Evolutionary conservation across 768 basidiomycete genomes (phyloP), one percentile per base, ranked within the genome.

Genomic region (Agaricus bisporus): DNA sequence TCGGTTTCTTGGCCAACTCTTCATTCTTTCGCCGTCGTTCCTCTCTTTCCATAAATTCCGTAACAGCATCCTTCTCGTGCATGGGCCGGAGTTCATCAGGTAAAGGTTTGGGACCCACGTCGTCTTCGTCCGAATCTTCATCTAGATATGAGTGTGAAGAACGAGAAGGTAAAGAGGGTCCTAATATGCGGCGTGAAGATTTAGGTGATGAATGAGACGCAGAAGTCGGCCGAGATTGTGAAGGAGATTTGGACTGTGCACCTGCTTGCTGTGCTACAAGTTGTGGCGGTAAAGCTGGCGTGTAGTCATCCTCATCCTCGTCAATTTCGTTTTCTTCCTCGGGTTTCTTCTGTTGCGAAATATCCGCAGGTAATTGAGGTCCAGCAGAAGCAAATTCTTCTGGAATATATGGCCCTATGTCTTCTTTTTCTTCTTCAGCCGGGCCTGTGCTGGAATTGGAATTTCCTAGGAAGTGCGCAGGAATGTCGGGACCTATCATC

Each of bases 11-110:
- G 75, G 70, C 1, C 45, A 78, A 82, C 74, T 92, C 88, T 29
- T 83, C 73, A 55, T 82, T 73, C 60, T 88, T 84, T 52, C 80
- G 71, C 57, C 88, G 73, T 55, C 85, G 80, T 62, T 89, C 88
- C 67, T 99, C 95, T 50, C 81, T 76, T 64, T 91, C 91, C 63
- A 92, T 68, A 58, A 98, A 98, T 66, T 90, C 87, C 44, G 80
- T 69, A 4, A 94, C 87, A 4, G 84, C 90, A 42, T 88, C 82
- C 54, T 72, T 71, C 58, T 77, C 78, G 50, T 68, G 66, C 51
- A 47, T 48, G 38, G 69, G 64, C 49, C 58, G 69, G 49, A 66
- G 70, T 7, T 72, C 68, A 32, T 75, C 68, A 2, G 86, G 85
- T 0, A 87, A 71, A 0, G 91, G 93, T 65, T 76, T 79, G 0